Evolutionary conservation across 768 basidiomycete genomes (phyloP).

Genomic region (Termitomyces sp.): DNA sequence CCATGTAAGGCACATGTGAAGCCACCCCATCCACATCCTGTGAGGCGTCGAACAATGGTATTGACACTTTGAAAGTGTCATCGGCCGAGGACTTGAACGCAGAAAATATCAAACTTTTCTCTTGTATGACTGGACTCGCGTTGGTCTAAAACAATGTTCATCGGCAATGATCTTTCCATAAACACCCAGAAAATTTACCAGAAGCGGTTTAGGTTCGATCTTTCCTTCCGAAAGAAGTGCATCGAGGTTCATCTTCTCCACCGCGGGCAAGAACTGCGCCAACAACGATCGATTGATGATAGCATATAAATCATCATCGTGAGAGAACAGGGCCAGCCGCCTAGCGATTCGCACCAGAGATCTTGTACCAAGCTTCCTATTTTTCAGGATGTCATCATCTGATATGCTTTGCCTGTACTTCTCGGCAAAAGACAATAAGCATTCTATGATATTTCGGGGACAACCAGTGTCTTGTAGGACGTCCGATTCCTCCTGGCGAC

Average conservation of each 20-base stretch:
- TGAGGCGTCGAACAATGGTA: slow-evolving; percentile 43
- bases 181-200: slow-evolving; percentile 25
- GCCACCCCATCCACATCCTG: slow-evolving; percentile 49
- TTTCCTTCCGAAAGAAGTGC: slow-evolving; percentile 44
- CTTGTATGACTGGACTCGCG: slow-evolving; percentile 36
- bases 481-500: slow-evolving; percentile 38
- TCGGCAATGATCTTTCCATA: slow-evolving; percentile 1
- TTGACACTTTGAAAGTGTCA: slow-evolving; percentile 24
- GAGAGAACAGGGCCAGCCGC: slow-evolving; percentile 39
- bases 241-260: slow-evolving; percentile 50
- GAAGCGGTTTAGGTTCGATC: slow-evolving; percentile 33
- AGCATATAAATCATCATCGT: slow-evolving; percentile 37
- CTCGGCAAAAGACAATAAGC: slow-evolving; percentile 47
- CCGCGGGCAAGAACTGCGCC: slow-evolving; percentile 55
- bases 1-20: slow-evolving; percentile 62
- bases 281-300: slow-evolving; percentile 46
- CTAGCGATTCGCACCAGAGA: slow-evolving; percentile 50
- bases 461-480: slow-evolving; percentile 51
- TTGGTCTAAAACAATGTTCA: slow-evolving; percentile 34
- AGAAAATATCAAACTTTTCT: slow-evolving; percentile 40
- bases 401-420: slow-evolving; percentile 53
- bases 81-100: slow-evolving; percentile 28
- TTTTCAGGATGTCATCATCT: slow-evolving; percentile 51
- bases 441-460: slow-evolving; percentile 25
- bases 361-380: slow-evolving; percentile 57